These are phyloP conservation scores for Hyaloperonospora brassicae DNA, from an alignment of 352 stramenopile species.

Conservation along the genomic window DNA sequence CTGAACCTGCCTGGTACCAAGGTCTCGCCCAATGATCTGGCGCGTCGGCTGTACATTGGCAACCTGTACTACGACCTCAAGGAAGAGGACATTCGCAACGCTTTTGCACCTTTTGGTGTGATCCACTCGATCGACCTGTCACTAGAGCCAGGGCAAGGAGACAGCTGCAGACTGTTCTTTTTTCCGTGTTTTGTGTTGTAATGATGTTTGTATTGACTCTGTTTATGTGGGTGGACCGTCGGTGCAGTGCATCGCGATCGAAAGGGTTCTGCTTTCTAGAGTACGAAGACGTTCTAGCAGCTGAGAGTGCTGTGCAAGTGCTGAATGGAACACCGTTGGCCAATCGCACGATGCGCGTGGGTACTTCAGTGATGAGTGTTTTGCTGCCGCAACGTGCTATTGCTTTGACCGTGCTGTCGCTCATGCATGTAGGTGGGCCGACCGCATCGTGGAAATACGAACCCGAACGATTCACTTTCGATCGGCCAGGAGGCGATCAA, in stretches of 20 bases:
- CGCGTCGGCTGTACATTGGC: constrained; percentile 64
- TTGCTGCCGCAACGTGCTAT: not conserved
- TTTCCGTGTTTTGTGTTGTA: constrained; percentile 7
- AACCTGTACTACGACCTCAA: constrained; percentile 81
- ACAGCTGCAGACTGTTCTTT: not conserved
- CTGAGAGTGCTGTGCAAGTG: constrained; percentile 69
- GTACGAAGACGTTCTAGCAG: constrained; percentile 72
- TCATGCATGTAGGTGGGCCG: constrained; percentile 45
- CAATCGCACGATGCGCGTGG: constrained; percentile 56
- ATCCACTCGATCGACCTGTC: constrained; percentile 74
- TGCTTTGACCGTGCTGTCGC: not conserved
- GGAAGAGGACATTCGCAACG: constrained; percentile 62
- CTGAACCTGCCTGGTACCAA: constrained; percentile 43
- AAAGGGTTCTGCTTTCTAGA: constrained; percentile 82
- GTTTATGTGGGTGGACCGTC: too few relatives aligned
- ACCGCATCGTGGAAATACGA: constrained; percentile 59
- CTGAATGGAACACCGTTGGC: constrained; percentile 55
- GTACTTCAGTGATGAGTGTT: constrained; percentile 7
- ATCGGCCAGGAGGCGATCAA: constrained; percentile 76
- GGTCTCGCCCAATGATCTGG: constrained; percentile 52
- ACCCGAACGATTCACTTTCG: constrained; percentile 47
- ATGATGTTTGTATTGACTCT: not conserved
- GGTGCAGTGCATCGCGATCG: constrained; percentile 42
- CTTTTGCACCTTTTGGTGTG: constrained; percentile 56
- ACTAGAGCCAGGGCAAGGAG: constrained; percentile 56